phyloP scores from a whole-genome alignment of 2,329 filamentous ascomycete species.

The Thyridium curvatum region DNA sequence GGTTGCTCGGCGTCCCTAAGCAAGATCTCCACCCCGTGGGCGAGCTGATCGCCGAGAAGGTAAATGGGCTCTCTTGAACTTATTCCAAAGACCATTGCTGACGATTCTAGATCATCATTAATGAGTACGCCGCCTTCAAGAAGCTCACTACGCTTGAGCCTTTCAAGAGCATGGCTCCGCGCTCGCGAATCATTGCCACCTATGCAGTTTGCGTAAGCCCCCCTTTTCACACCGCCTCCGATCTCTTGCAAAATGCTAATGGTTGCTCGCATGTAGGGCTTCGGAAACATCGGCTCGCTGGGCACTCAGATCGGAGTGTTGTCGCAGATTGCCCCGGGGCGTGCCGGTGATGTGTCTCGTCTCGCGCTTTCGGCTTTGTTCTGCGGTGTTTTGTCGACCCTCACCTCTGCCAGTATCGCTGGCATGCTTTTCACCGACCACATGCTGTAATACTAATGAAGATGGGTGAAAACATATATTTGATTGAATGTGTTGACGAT shows the following conservation, averaged over 20 bases:
- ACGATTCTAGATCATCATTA: too few species aligned
- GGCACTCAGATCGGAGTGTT: conserved; percentile 88
- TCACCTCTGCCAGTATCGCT: conserved; percentile 73
- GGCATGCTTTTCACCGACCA: conserved; percentile 62
- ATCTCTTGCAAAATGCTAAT: conserved; percentile 9
- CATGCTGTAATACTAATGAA: too few species aligned
- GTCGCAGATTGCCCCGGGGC: conserved; percentile 69
- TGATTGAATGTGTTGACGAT: too few species aligned
- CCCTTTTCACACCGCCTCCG: too few species aligned
- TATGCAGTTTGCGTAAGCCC: conserved; percentile 66
- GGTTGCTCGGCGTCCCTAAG: conserved; percentile 70
- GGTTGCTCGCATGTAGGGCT: conserved; percentile 41
- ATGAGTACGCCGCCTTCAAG: conserved; percentile 34
- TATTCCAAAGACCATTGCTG: too few species aligned
- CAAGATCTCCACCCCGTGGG: conserved; percentile 66
- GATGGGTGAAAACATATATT: too few species aligned
- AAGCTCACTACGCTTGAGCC: too few species aligned
- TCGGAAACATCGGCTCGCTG: conserved; percentile 81
- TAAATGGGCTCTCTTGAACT: too few species aligned
- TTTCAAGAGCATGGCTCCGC: conserved; percentile 57
- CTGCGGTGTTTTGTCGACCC: conserved; percentile 70
- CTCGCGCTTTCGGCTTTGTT: conserved; percentile 73
- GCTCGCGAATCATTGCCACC: conserved; percentile 75
- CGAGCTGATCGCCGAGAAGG: conserved; percentile 71
- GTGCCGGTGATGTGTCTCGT: conserved; percentile 67